Evolutionary conservation across 495 filamentous ascomycete genomes (phyloP), one percentile per base, ranked within the genome.

Genomic region (Aspergillus coremiiformis): DNA sequence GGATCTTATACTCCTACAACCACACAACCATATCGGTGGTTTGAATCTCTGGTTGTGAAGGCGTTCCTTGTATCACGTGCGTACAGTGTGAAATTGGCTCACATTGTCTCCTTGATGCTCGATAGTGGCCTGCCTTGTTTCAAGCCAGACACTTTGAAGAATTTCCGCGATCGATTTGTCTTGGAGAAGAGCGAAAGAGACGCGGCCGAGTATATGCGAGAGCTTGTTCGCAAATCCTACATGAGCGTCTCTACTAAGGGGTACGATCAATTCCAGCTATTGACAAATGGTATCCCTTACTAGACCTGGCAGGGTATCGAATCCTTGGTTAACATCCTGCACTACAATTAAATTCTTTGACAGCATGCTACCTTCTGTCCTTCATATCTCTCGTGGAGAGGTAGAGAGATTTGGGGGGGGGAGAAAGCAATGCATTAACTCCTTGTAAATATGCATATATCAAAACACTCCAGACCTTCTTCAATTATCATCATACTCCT

Each of bases 231-330:
- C 72, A 92, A 86, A 75, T 96, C 90, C 59, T 87, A 91, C 57
- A 75, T 83, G 46, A 96, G 86, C 66, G 84, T 90, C 57, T 88
- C 85, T 15, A 99, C 94, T 1, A 90, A 85, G 59, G 82, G 88
- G 37, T 99, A 99, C 66, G 94, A 99, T 71, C 85, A 95, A 62
- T 99, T 95, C 77, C 94, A 99, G 74, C 72, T 95, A 43, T 69
- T 96, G 66, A 97, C 94, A 29, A 99, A 99, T 66, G 94, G 94
- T 24, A 99, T 99, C 64, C 94, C 94, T 5, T 98, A 95, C 58
- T 88, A 57, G 23, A 11, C 4, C 10, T 14, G 33, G 21, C 14
- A 43, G 10, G 12, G n/a, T 10, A 35, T 12, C 12, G 32, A 30
- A 11, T 30, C 27, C 7, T 1, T 9, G 1, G 12, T 7, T 11